Percentiles rank a stretch among this genome's conserved stretches.
Evolutionary conservation across 2,329 filamentous ascomycete species (phyloP).

Genomic region (Aspergillus fijiensis): DNA sequence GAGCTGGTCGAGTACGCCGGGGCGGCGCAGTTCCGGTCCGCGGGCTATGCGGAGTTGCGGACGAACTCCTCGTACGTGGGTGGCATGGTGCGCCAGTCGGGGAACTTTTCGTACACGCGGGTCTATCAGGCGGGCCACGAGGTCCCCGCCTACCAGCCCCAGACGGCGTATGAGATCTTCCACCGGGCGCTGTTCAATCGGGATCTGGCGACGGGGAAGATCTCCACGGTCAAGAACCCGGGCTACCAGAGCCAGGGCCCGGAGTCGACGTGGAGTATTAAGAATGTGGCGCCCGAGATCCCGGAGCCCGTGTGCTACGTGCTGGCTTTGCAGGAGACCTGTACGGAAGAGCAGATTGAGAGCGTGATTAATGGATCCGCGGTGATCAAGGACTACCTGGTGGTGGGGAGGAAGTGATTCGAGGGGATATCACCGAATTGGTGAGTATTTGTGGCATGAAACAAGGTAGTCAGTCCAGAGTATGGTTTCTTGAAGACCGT

Average conservation of each 20-base stretch:
- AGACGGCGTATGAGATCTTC: conserved; percentile 57
- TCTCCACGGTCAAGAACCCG: conserved; percentile 35
- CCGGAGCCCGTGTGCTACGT: conserved; percentile 49
- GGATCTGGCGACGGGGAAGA: conserved; percentile 57
- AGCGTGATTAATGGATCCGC: conserved; percentile 48
- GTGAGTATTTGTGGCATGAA: no score
- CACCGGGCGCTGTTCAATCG: conserved; percentile 51
- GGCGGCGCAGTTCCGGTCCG: conserved; percentile 46
- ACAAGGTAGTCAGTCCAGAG: no score
- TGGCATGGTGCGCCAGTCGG: conserved; percentile 49
- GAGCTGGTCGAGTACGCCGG: conserved; percentile 50
- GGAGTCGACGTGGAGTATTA: conserved; percentile 45
- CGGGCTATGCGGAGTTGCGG: conserved; percentile 51
- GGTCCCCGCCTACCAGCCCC: conserved; percentile 56
- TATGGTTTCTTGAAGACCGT: no score
- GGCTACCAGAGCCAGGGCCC: conserved; percentile 44
- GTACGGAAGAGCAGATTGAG: conserved; percentile 46
- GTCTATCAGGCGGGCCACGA: conserved; percentile 51
- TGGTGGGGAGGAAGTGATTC: conserved; percentile 29
- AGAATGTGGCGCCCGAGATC: conserved; percentile 43
- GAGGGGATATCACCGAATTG: neutral
- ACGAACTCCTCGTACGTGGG: conserved; percentile 46
- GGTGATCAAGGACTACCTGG: conserved; percentile 48
- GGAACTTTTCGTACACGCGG: conserved; percentile 51
- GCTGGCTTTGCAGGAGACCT: conserved; percentile 38